Percentiles rank a stretch among this genome's conserved stretches.
phyloP scores from a whole-genome alignment of 163 green algal genomes.

The Trebouxia gelatinosa region DNA sequence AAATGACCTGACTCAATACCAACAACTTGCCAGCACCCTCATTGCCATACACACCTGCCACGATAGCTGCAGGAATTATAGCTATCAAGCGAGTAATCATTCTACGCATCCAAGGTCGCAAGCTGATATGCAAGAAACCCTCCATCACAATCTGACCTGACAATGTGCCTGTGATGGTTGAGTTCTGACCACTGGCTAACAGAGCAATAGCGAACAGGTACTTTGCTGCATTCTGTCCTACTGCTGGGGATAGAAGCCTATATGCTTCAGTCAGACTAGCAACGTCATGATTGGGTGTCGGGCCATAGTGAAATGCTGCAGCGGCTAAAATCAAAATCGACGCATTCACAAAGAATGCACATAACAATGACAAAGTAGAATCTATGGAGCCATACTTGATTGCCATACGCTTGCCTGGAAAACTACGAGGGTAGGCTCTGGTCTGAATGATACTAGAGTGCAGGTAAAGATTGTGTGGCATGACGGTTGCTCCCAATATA shows the following conservation, averaged over 20 bases:
- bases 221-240: conserved; percentile 54
- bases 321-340: conserved; percentile 68
- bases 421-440: conserved; percentile 52
- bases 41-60: conserved; percentile 52
- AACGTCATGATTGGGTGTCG: background rate
- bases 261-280: conserved; percentile 49
- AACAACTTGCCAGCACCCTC: conserved; percentile 53
- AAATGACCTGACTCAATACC: conserved; percentile 54
- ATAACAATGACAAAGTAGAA: conserved; percentile 49
- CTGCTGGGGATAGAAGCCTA: conserved; percentile 52
- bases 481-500: conserved; percentile 74
- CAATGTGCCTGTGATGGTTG: conserved; percentile 72
- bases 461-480: conserved; percentile 85
- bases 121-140: conserved; percentile 63
- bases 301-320: conserved; percentile 48
- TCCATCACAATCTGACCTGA: conserved; percentile 80
- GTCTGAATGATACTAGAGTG: conserved; percentile 68
- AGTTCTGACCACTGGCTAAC: conserved; percentile 63
- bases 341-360: conserved; percentile 75
- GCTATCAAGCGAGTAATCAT: conserved; percentile 64
- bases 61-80: conserved; percentile 56
- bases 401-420: conserved; percentile 47
- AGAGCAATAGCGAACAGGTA: conserved; percentile 71
- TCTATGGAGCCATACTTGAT: conserved; percentile 59
- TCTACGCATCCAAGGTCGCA: conserved; percentile 61